Percentiles rank a stretch among this genome's conserved stretches.
Conservation (phyloP, 352 stramenopile genomes). For the Pythium chondricola region DNA sequence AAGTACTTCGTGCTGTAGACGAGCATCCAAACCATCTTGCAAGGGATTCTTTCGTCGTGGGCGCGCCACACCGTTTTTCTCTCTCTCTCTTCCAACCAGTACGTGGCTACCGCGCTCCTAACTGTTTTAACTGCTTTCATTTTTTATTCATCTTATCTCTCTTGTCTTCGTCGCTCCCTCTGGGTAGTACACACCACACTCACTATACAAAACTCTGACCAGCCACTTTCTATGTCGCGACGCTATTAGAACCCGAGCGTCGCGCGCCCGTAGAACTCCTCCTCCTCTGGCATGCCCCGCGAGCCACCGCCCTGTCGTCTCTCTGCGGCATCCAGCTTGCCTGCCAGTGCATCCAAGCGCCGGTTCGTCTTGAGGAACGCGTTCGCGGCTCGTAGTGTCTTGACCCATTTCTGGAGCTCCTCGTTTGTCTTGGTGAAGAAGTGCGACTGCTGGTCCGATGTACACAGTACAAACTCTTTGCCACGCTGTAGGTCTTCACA, state of each 20-base stretch:
- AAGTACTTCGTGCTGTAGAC: constrained; percentile 84
- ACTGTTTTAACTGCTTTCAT: not conserved
- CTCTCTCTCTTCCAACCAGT: no score
- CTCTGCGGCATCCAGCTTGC: constrained; percentile 25
- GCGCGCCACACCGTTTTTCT: no score
- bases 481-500: constrained; percentile 68
- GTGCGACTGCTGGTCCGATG: constrained; percentile 79
- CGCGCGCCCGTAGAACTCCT: constrained; percentile 78
- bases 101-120: not conserved
- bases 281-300: constrained; percentile 37
- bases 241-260: constrained; percentile 65
- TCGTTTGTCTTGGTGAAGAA: constrained; percentile 75
- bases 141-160: not conserved
- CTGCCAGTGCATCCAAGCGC: constrained; percentile 23
- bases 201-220: not conserved
- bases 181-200: not conserved
- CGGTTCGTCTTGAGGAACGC: constrained; percentile 50
- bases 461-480: constrained; percentile 78
- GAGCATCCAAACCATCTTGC: no score
- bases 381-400: constrained; percentile 63
- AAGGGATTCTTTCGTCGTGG: not conserved
- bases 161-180: not conserved
- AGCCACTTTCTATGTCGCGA: not conserved
- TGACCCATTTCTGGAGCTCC: constrained; percentile 77
- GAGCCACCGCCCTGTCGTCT: constrained; percentile 21